Evolutionary conservation across 2,329 filamentous ascomycete species (phyloP).

Genomic region (Ciborinia camelliae): DNA sequence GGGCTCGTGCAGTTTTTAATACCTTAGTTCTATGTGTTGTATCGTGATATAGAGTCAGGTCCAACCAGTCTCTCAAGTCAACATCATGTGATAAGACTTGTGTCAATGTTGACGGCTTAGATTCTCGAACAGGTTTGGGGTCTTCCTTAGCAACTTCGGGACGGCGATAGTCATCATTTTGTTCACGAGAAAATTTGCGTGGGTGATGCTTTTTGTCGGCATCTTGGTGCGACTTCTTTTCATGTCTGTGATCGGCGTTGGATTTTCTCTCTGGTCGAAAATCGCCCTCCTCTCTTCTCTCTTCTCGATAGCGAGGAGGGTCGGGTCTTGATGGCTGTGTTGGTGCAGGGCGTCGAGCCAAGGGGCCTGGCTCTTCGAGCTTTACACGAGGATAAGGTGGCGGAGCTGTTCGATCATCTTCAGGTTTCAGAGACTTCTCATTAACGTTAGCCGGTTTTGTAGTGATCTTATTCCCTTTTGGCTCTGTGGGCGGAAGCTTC

Average conservation of each 20-base stretch:
- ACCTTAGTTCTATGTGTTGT: constrained; percentile 36
- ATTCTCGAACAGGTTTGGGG: constrained; percentile 21
- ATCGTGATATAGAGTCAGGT: constrained; percentile 39
- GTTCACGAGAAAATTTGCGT: constrained; percentile 26
- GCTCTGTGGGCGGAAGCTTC: constrained; percentile 24
- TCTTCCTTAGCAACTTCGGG: constrained; percentile 25
- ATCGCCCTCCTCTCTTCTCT: constrained; percentile 28
- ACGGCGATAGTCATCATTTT: constrained; percentile 24
- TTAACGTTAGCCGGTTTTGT: constrained; percentile 22
- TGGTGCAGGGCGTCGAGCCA: constrained; percentile 24
- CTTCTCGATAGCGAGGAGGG: constrained; percentile 24
- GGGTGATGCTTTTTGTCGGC: constrained; percentile 24
- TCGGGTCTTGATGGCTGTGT: constrained; percentile 4
- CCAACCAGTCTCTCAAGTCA: constrained; percentile 40
- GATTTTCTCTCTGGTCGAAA: constrained; percentile 23
- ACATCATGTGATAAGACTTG: constrained; percentile 32
- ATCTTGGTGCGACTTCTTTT: constrained; percentile 24
- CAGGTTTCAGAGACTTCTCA: constrained; percentile 24
- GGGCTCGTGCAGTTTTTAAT: constrained; percentile 21
- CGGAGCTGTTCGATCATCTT: constrained; percentile 21
- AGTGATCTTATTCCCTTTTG: constrained; percentile 25
- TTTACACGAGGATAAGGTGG: constrained; percentile 21
- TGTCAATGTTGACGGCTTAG: constrained; percentile 26
- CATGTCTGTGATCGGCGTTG: constrained; percentile 23
- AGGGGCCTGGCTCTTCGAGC: constrained; percentile 19